Base-by-base conservation (phyloP, 352 stramenopile species). In the Globisporangium acanthophoron region DNA sequence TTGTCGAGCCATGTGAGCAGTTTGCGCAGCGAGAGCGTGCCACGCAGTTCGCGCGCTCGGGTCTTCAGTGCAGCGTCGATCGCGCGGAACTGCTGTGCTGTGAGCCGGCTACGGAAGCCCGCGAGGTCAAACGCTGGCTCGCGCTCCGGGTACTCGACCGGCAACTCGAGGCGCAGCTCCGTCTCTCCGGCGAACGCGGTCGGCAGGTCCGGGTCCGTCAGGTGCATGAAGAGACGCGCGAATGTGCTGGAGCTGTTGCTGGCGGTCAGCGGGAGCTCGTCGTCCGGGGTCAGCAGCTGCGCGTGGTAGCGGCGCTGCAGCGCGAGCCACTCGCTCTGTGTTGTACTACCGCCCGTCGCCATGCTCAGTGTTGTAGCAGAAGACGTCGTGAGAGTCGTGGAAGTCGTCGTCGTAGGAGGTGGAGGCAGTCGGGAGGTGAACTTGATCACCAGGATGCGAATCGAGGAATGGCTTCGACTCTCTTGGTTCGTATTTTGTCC, bases 1-100 rank as follows among this genome's bases (percentile, higher is more conserved):
- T 94, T 94, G 55, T 94, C 85, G 53, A 94, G 74, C 80, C 82
- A 92, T 27, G 82, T 94, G 47, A 94, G 62, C 49, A 92, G 52
- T 53, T 85, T 91, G 53, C 85, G 73, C 29, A 94, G 64, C 3
- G 69, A 67, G 29, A 79, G 80, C 11, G 68, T 68, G 35, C 78
- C 77, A n/a, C 69, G 46, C 29, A 87, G 52, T n/a, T 81, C 48
- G 5, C 65, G 52, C 24, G 78, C 77, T 41, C 67, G 65, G 15
- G 53, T 58, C 24, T 69, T 55, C 24, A 90, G 70, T 0, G 71
- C 79, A 9, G 16, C 45, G 21, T 70, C 76, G 27, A 88, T 33
- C 18, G 56, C 65, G 12, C 40, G 37, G 31, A 86, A 64, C 52
- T 88, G 72, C 29, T 56, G 52, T 2, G 55, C 15, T 0, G 56